Conservation (phyloP, 306 rosid genomes). For the Acacia confusa region DNA sequence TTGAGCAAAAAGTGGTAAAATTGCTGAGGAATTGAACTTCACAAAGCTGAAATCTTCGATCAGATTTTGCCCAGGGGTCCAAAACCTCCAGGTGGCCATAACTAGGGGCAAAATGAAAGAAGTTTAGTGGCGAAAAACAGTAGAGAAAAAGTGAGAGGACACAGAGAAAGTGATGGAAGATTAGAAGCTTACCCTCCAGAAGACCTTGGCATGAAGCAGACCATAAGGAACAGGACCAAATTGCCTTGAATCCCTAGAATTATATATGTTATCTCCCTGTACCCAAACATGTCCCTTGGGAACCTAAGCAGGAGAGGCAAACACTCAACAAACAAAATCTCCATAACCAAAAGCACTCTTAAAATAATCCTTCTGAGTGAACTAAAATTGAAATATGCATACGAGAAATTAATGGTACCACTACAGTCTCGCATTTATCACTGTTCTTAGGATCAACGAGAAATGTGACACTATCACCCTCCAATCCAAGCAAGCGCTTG, state of each 20-base stretch:
- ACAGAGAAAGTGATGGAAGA: not conserved
- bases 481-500: conserved; percentile 76
- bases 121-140: not conserved
- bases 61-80: conserved; percentile 54
- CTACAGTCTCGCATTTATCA: conserved; percentile 47
- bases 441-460: conserved; percentile 49
- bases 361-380: not conserved
- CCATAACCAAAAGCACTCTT: not conserved
- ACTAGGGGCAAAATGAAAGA: conserved; percentile 40
- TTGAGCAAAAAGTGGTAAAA: not conserved
- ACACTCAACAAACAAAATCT: conserved; percentile 23
- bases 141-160: not conserved
- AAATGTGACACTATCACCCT: conserved; percentile 66
- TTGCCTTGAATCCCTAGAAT: conserved; percentile 57
- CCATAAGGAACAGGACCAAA: conserved; percentile 80
- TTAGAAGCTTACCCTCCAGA: conserved; percentile 62
- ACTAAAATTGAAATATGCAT: not conserved
- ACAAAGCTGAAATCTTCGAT: not conserved
- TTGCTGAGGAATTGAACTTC: not conserved
- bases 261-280: conserved; percentile 67
- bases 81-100: conserved; percentile 59
- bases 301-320: conserved; percentile 45
- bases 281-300: conserved; percentile 81
- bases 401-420: conserved; percentile 50
- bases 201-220: conserved; percentile 55